Percentiles rank a stretch among this genome's conserved stretches.
Conservation (phyloP, 1,284 basidiomycete species). For the Malassezia sympodialis region DNA sequence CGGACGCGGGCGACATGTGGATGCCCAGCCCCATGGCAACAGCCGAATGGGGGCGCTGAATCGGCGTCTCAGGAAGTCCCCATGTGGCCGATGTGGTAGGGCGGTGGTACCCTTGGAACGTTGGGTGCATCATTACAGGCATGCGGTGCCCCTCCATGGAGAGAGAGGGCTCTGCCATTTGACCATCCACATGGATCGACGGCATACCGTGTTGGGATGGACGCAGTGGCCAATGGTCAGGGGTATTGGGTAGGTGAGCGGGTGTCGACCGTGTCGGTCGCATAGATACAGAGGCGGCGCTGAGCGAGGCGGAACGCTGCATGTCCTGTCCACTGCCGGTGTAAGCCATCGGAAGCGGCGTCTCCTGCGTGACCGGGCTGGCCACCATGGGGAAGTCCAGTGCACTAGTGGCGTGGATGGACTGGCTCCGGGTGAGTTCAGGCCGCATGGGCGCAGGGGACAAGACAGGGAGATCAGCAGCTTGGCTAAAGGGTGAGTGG, state of each 20-base stretch:
- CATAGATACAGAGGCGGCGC: conserved; percentile 1
- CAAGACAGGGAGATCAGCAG: not conserved
- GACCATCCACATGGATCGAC: not conserved
- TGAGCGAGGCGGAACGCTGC: not conserved
- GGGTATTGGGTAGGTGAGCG: conserved; percentile 5
- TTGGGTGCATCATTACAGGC: not conserved
- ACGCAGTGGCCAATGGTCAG: conserved; percentile 4
- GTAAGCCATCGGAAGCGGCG: not conserved
- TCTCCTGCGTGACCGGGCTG: not conserved
- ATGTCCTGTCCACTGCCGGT: not conserved
- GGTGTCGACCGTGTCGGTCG: conserved; percentile 8
- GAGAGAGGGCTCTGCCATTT: not conserved
- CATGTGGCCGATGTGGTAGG: not conserved
- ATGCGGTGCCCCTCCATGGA: not conserved
- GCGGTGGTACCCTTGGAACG: not conserved
- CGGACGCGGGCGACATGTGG: not conserved
- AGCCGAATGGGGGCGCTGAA: not conserved
- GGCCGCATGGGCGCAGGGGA: not conserved
- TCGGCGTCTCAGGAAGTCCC: conserved; percentile 10
- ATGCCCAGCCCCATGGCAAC: conserved; percentile 4
- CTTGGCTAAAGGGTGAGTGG: not conserved
- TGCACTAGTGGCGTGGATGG: not conserved
- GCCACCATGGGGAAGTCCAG: not conserved
- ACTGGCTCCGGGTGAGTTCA: not conserved
- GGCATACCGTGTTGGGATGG: conserved; percentile 1